Evolutionary conservation across 2,329 filamentous ascomycete genomes (phyloP).

Genomic region (Stagonosporopsis vannaccii): DNA sequence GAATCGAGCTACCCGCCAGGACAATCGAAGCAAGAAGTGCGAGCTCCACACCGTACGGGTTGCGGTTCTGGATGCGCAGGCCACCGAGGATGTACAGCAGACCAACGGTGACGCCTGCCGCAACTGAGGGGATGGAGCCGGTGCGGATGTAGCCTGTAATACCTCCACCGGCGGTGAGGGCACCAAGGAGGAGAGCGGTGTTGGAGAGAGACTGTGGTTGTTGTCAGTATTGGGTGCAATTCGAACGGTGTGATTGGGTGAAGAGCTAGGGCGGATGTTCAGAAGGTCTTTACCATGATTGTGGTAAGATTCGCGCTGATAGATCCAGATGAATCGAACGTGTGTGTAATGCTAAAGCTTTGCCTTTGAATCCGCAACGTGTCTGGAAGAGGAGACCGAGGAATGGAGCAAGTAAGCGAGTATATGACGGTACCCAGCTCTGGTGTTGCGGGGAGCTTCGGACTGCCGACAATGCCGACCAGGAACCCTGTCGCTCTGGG

Average conservation of each 20-base stretch:
- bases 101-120: slow-evolving; percentile 84
- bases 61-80: slow-evolving; percentile 76
- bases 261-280: slow-evolving; percentile 1
- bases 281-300: slow-evolving; percentile 7
- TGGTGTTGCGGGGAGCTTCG: slow-evolving; percentile 26
- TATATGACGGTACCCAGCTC: slow-evolving; percentile 12
- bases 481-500: slow-evolving; percentile 11
- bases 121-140: slow-evolving; percentile 84
- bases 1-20: slow-evolving; percentile 83
- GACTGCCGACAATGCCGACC: slow-evolving; percentile 22
- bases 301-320: not conserved
- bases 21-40: slow-evolving; percentile 88
- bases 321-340: not conserved
- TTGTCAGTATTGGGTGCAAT: slow-evolving; percentile 1
- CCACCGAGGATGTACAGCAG: slow-evolving; percentile 79
- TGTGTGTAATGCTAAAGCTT: slow-evolving; percentile 1
- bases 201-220: slow-evolving; percentile 55
- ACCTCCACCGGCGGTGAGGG: slow-evolving; percentile 85
- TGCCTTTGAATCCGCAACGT: not conserved
- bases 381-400: not conserved
- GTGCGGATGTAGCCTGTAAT: slow-evolving; percentile 86
- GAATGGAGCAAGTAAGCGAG: slow-evolving; percentile 5
- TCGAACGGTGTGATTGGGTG: slow-evolving; percentile 5
- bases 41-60: slow-evolving; percentile 85
- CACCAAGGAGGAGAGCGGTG: slow-evolving; percentile 79